A percentile compares a stretch with the other conserved stretches of the same genome.
These are phyloP conservation scores for Solanum dulcamara DNA, from an alignment of 257 asterid genomes.

Conservation along the genomic window DNA sequence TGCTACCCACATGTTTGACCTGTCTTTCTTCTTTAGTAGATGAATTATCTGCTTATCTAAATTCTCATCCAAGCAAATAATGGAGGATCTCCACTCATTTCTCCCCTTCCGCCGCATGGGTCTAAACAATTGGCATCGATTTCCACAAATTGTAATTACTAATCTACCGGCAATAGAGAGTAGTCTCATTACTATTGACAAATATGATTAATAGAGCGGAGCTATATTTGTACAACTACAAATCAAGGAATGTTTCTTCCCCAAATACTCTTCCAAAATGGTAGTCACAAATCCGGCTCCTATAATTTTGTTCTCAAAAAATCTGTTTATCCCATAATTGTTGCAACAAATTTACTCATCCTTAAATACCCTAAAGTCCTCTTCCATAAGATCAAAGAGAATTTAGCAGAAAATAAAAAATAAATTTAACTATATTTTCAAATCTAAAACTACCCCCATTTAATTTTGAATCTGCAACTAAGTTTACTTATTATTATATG, in stretches of 20 bases:
- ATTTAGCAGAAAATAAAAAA: too few species aligned
- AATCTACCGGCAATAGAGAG: background rate
- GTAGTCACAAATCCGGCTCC: background rate
- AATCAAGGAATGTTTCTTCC: background rate
- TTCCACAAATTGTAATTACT: background rate
- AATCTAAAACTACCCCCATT: too few species aligned
- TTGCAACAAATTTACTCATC: too few species aligned
- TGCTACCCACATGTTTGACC: conserved; percentile 22
- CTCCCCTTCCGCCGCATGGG: background rate
- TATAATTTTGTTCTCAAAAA: too few species aligned
- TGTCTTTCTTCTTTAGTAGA: conserved; percentile 1
- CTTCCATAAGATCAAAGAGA: too few species aligned
- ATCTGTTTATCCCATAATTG: too few species aligned
- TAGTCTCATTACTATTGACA: background rate
- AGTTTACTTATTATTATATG: too few species aligned
- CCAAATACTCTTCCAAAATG: background rate
- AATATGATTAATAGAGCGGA: background rate
- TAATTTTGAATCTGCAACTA: too few species aligned
- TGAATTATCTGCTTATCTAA: conserved; percentile 39
- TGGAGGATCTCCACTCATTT: background rate
- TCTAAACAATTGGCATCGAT: background rate
- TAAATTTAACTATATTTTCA: too few species aligned
- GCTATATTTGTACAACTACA: background rate
- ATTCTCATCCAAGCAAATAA: conserved; percentile 50
- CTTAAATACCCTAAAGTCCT: too few species aligned